Base-by-base conservation (phyloP, 306 rosid genomes). In the Biancaea sappan region DNA sequence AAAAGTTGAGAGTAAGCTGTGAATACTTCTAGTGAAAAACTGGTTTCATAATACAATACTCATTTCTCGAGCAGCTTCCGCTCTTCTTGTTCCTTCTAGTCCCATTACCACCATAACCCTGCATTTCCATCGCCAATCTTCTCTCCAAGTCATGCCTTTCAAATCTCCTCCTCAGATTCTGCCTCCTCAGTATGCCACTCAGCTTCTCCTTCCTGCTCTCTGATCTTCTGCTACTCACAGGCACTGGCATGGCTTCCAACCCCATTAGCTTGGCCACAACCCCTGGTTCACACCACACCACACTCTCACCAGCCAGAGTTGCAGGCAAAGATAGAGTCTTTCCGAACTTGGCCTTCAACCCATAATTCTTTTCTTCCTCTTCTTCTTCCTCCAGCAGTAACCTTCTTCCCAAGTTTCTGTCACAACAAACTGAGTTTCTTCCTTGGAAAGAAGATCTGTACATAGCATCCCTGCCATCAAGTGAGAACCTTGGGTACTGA, bases 201-300 rank as follows among this genome's bases (percentile, higher is more conserved):
- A 83, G 22, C 80, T 44, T 91, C 13, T 85, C 85, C 69, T 68
- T 82, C 4, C 18, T 75, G 7, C 28, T 77, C n/a, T 51, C 67
- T 28, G 24, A 66, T 76, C 69, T 78, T 61, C 43, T 76, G 31
- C 82, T 54, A 22, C 57, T 35, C 6, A 86, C 65, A 0, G 92
- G 91, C 59, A 82, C 81, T 2, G 97, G 98, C 77, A 94, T 75
- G 31, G 93, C 96, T 21, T 94, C 97, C 78, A 94, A 77, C 50
- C 98, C 98, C 98, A 94, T 94, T 38, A 94, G 77, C 82, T 88
- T 91, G 8, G 93, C 98, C 31, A 94, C 95, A 62, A 91, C 90
- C 24, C 97, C 96, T 3, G 98, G 97, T 73, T 88, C 86, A 67
- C 94, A 75, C 98, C 98, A 94, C 62, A 83, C 84, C 37, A 94